Percentiles rank a stretch among this genome's conserved stretches.
These are phyloP conservation scores for Hawksworthiomyces lignivorus DNA, from an alignment of 2,329 filamentous ascomycete genomes.

Conservation along the genomic window DNA sequence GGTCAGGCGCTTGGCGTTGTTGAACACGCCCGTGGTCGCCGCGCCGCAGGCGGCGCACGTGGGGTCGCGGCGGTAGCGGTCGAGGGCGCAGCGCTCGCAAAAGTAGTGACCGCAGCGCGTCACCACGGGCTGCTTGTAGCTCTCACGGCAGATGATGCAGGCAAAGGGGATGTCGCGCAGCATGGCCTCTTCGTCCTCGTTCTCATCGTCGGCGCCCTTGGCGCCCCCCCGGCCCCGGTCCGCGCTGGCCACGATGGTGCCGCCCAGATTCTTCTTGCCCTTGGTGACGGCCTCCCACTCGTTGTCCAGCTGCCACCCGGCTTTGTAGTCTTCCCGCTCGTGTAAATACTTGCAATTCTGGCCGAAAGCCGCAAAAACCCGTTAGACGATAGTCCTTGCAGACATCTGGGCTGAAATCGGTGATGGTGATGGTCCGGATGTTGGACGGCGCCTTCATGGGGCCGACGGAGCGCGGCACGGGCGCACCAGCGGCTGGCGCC, in stretches of 20 bases:
- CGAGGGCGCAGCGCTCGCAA: conserved; percentile 81
- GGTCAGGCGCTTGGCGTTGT: conserved; percentile 73
- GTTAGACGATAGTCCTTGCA: conserved; percentile 68
- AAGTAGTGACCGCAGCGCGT: conserved; percentile 96
- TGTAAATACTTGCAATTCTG: conserved; percentile 80
- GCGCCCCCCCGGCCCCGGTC: conserved; percentile 31
- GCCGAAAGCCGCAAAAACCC: conserved; percentile 55
- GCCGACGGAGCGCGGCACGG: conserved; percentile 51
- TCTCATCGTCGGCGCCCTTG: conserved; percentile 24
- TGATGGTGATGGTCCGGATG: conserved; percentile 81
- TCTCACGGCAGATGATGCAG: conserved; percentile 75
- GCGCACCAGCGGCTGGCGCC: not conserved
- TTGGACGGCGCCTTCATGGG: conserved; percentile 86
- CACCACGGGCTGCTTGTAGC: conserved; percentile 72
- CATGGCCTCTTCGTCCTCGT: conserved; percentile 57
- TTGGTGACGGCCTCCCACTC: conserved; percentile 87
- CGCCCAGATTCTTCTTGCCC: conserved; percentile 54
- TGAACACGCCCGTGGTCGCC: conserved; percentile 81
- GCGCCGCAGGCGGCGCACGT: conserved; percentile 78
- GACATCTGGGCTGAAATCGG: conserved; percentile 84
- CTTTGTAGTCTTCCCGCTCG: conserved; percentile 69
- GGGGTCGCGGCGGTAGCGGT: conserved; percentile 79
- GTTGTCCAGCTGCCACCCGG: conserved; percentile 89
- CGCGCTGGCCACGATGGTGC: conserved; percentile 54
- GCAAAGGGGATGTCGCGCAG: conserved; percentile 82